A percentile compares a stretch with the other conserved stretches of the same genome.
Conservation (phyloP, 495 filamentous ascomycete genomes). For the Saxispiralis lemnorum region DNA sequence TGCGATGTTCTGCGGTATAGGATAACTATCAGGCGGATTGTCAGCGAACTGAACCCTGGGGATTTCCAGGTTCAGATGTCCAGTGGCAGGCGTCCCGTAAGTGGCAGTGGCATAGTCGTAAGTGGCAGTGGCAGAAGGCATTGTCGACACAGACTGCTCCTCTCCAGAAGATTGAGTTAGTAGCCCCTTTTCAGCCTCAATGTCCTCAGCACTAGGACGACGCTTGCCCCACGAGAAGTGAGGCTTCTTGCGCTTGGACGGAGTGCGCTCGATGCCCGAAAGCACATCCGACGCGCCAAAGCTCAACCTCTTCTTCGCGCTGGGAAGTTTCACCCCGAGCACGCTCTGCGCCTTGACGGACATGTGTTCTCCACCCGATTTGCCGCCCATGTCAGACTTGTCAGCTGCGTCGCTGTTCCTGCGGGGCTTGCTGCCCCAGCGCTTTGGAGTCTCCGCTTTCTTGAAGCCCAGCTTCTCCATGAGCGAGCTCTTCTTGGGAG, state of each 20-base stretch:
- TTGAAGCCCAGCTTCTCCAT: too few relatives aligned
- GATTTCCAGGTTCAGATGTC: background rate
- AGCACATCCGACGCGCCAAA: conserved; percentile 4
- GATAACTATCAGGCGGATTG: too few relatives aligned
- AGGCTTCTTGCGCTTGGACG: conserved; percentile 10
- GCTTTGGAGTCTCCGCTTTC: too few relatives aligned
- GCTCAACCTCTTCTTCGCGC: background rate
- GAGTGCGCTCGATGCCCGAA: conserved; percentile 4
- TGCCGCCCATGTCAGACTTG: too few relatives aligned
- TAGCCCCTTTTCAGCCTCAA: background rate
- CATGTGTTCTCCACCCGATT: background rate
- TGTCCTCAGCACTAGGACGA: too few relatives aligned
- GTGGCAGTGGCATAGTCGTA: background rate
- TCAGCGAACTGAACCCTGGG: background rate
- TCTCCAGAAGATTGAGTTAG: background rate
- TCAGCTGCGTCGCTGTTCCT: too few relatives aligned
- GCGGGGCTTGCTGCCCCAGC: too few relatives aligned
- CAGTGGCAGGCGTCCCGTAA: background rate
- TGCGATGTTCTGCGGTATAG: too few relatives aligned
- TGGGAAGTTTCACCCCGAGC: conserved; percentile 6
- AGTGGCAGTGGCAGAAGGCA: background rate
- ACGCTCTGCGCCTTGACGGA: conserved; percentile 17
- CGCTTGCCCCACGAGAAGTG: conserved; percentile 1
- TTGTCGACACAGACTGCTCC: too few relatives aligned
- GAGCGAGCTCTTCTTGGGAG: too few relatives aligned